Base-by-base conservation (phyloP, 495 filamentous ascomycete genomes). In the Polyplosphaeria fusca region DNA sequence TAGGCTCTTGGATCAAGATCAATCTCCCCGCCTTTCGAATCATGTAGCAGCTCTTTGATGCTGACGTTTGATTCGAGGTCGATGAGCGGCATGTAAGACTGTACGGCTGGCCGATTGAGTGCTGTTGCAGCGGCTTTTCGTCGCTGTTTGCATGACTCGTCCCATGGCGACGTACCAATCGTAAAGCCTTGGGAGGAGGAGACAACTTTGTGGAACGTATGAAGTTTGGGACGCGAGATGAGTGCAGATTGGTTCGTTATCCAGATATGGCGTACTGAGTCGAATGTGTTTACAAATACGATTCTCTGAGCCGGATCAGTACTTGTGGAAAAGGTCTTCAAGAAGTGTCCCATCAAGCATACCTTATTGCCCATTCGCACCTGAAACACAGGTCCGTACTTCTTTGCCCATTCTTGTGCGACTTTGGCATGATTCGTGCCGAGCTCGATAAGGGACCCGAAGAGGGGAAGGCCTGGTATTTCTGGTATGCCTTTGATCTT, bases 91-190 rank as follows among this genome's bases (percentile, higher is more conserved):
- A 86, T 86, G 64, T 73, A 89, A 0, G 78, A 79, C 48, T 83
- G 81, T 1, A 83, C 79, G 0, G 84, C 82, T 1, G 83, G 80
- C 16, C 79, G 73, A 69, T 89, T 89, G 9, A 89, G 69, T 0
- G 85, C 85, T 0, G 83, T 86, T 2, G 84, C 85, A 0, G 86
- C 85, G 0, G 84, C 83, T 72, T 87, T 87, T 42, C 85, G 75
- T 5, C 84, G 78, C 5, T 77, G 76, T 69, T 89, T 89, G 73
- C 83, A 86, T 38, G 79, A 83, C 48, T 86, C 85, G 64, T 87
- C 84, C 84, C 84, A 89, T 0, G 86, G 86, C 0, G 81, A 85
- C 0, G 86, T 87, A 4, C 86, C 86, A 56, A 89, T 86, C 0
- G 84, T 87, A 65, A 85, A 87, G 5, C 84, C 84, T 70, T 86